Base-by-base conservation (phyloP, 2,329 filamentous ascomycete genomes). In the Zymoseptoria tritici region DNA sequence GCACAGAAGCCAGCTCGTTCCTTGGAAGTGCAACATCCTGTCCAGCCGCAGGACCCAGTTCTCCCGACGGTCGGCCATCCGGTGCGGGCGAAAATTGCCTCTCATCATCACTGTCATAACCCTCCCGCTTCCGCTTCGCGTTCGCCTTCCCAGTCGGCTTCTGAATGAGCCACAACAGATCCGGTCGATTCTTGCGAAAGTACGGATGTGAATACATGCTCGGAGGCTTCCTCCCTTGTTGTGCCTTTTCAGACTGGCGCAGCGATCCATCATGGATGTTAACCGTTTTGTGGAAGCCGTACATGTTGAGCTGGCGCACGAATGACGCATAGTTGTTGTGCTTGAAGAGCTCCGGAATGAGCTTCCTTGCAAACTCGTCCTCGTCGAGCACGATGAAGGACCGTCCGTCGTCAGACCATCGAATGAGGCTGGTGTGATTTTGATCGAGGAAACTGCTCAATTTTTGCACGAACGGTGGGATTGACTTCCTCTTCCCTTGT, bases 281-380 rank as follows among this genome's bases (percentile, higher is more conserved):
- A 20, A 82, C 77, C 46, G 79, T 79, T 65, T 99, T 99, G 74
- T 99, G 94, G 75, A 99, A 99, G 6, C 94, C 94, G 69, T 99
- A 99, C 94, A 99, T 99, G 73, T 99, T 99, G 55, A 99, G 78
- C 77, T 99, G 94, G 54, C 94, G 86, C 55, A 99, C 94, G 74
- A 99, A 99, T 0, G 94, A 97, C 9, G 94, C 97, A 62, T 97
- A 96, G 72, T 99, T 99, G 67, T 93, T 99, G 74, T 99, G 94
- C 72, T 99, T 99, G 75, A 99, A 99, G 74, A 90, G 79, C 68
- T 90, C 87, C 0, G 87, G 87, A 55, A 90, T 90, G 61, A 90
- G 73, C 0, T 83, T 89, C 69, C 86, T 85, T 7, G 87, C 87
- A 70, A 90, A 90, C 69, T 89, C 93, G 71, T 99, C 94, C 76